These are phyloP conservation scores for Alternaria hordeiaustralica DNA, from an alignment of 2,329 filamentous ascomycete species.

Conservation along the genomic window DNA sequence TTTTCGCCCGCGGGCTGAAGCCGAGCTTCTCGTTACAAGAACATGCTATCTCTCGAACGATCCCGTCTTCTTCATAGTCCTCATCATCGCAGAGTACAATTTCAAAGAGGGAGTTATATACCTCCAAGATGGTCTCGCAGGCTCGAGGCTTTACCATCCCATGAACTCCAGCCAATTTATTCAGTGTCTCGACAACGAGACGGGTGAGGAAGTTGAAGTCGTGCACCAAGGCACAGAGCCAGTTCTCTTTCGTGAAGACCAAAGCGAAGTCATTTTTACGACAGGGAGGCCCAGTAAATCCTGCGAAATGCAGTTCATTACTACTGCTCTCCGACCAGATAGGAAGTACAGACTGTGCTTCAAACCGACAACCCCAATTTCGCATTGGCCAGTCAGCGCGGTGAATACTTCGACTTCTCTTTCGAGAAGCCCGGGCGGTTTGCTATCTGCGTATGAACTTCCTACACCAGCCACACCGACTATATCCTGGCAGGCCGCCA, in stretches of 20 bases:
- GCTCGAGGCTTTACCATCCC: not conserved
- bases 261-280: not conserved
- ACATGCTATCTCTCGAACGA: constrained; percentile 12
- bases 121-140: constrained; percentile 12
- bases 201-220: constrained; percentile 10
- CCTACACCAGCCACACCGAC: not conserved
- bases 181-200: constrained; percentile 11
- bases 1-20: not conserved
- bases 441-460: not conserved
- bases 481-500: constrained; percentile 2
- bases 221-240: constrained; percentile 6
- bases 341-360: constrained; percentile 11
- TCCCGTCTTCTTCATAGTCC: constrained; percentile 7
- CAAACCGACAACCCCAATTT: constrained; percentile 2
- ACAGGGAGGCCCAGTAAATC: constrained; percentile 2
- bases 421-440: not conserved
- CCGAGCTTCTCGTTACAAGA: constrained; percentile 4
- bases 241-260: not conserved
- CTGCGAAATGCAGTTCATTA: constrained; percentile 9
- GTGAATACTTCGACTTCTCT: not conserved
- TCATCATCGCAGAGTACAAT: not conserved
- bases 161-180: constrained; percentile 9
- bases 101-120: constrained; percentile 2
- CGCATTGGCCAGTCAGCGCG: constrained; percentile 8
- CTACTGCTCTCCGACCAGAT: constrained; percentile 7